Evolutionary conservation across 106 monocot genomes (phyloP).

Genomic region (Hemerocallis citrina): DNA sequence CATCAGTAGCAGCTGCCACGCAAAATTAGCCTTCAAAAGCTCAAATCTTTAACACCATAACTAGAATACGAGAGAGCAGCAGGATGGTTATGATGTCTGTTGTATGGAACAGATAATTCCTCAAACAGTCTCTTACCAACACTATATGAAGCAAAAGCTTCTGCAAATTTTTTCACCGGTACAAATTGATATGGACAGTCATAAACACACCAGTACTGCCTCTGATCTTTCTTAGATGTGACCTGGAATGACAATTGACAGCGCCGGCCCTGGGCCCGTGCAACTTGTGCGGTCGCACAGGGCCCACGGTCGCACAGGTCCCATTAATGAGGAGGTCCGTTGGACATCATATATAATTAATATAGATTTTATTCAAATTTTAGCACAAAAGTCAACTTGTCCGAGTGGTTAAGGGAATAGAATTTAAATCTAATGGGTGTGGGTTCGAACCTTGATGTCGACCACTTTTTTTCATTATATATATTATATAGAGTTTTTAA

Average conservation of each 20-base stretch:
- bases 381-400: too few species aligned
- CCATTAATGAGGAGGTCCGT: too few species aligned
- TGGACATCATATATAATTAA: too few species aligned
- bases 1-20: slow-evolving; percentile 91
- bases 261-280: too few species aligned
- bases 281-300: too few species aligned
- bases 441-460: too few species aligned
- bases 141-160: slow-evolving; percentile 60
- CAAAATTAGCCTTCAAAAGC: slow-evolving; percentile 86
- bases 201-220: slow-evolving; percentile 80
- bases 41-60: slow-evolving; percentile 81
- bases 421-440: too few species aligned
- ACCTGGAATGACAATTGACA: slow-evolving; percentile 37
- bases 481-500: too few species aligned
- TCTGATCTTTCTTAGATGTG: slow-evolving; percentile 94
- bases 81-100: slow-evolving; percentile 55
- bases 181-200: slow-evolving; percentile 77
- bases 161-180: slow-evolving; percentile 65
- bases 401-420: too few species aligned
- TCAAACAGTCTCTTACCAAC: slow-evolving; percentile 65
- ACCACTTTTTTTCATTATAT: too few species aligned
- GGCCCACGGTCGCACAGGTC: too few species aligned
- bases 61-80: slow-evolving; percentile 74
- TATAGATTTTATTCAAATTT: too few species aligned
- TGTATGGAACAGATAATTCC: slow-evolving; percentile 59